Evolutionary conservation across 1,139 yeast species (phyloP).

Genomic region (Kodamaea suecica): DNA sequence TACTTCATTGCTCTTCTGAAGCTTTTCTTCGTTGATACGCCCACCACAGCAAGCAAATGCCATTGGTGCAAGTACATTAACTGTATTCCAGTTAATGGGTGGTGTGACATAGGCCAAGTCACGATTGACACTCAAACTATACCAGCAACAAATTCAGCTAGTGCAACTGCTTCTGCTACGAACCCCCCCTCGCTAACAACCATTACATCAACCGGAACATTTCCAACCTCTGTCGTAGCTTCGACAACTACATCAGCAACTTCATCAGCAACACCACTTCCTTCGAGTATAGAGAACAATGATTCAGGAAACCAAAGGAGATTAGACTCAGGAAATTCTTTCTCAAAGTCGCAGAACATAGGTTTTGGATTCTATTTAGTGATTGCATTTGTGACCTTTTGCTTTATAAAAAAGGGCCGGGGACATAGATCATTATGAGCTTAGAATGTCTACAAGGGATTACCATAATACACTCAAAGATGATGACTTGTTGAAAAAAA

Average conservation of each 20-base stretch:
- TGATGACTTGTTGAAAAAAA: no score
- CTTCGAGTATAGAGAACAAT: slow-evolving; percentile 13
- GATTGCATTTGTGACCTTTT: slow-evolving; percentile 16
- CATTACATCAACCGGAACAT: background rate
- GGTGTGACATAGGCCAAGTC: slow-evolving; percentile 66
- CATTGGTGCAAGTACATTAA: slow-evolving; percentile 73
- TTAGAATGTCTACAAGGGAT: background rate
- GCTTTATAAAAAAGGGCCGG: slow-evolving; percentile 13
- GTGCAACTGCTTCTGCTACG: slow-evolving; percentile 5
- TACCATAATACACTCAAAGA: no score
- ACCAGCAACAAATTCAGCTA: slow-evolving; percentile 10
- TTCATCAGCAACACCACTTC: slow-evolving; percentile 8
- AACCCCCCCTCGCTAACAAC: slow-evolving; percentile 4
- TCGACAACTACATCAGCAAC: slow-evolving; percentile 3
- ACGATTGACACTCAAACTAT: slow-evolving; percentile 21
- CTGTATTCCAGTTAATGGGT: slow-evolving; percentile 67
- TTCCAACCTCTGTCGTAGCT: no score
- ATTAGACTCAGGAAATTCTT: background rate
- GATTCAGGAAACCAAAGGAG: slow-evolving; percentile 3
- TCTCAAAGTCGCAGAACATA: slow-evolving; percentile 12
- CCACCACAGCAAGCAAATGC: slow-evolving; percentile 30
- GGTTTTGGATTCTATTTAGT: slow-evolving; percentile 18
- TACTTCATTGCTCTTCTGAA: slow-evolving; percentile 50
- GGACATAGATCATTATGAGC: no score
- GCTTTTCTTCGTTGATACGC: slow-evolving; percentile 44